Base-by-base conservation (phyloP, 208 protist species). In the Kentomonas sorsogonicus region DNA sequence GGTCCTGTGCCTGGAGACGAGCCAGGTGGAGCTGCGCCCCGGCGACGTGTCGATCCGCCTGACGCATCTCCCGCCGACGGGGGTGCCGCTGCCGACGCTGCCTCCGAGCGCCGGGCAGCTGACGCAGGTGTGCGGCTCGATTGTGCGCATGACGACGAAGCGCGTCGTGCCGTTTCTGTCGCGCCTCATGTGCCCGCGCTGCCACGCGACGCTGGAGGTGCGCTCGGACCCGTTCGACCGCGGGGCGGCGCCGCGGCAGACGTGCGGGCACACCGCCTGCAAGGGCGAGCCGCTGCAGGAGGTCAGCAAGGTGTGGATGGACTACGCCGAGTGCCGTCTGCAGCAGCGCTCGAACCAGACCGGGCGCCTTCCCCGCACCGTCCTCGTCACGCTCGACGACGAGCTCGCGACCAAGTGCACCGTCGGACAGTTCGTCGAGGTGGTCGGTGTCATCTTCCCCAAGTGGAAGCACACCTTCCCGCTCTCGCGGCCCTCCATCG, bases 281-380 rank as follows among this genome's bases (percentile, higher is more conserved):
- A 68, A 78, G 46, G 60, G 71, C 47, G 87, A 88, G 66, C 74
- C 69, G 53, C 59, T 91, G 57, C 77, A 88, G 46, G 61, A 74
- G n/a, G 77, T 86, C 3, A 74, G 79, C 0, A 78, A 90, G 46
- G 71, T 81, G 6, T 91, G 81, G 83, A 91, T 94, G 84, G 87
- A 94, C 75, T 91, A 91, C 66, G 83, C 79, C 39, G 83, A 94
- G 72, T 91, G 87, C 56, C 82, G 83, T 1, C 79, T 94, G 60
- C 87, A 94, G 74, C 87, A 87, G 76, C 81, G 84, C 39, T 81
- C 79, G 22, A 81, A 79, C 52, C 69, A 79, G 53, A 78, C 76
- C 0, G 87, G 87, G 7, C 65, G 70, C 16, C 73, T 94, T 27
- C 87, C 87, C 3, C 82, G 82, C 47, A 91, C 73, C 54, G 61